These are phyloP conservation scores for Rubroboletus pulcherrimus DNA, from an alignment of 768 basidiomycete genomes.

Conservation along the genomic window DNA sequence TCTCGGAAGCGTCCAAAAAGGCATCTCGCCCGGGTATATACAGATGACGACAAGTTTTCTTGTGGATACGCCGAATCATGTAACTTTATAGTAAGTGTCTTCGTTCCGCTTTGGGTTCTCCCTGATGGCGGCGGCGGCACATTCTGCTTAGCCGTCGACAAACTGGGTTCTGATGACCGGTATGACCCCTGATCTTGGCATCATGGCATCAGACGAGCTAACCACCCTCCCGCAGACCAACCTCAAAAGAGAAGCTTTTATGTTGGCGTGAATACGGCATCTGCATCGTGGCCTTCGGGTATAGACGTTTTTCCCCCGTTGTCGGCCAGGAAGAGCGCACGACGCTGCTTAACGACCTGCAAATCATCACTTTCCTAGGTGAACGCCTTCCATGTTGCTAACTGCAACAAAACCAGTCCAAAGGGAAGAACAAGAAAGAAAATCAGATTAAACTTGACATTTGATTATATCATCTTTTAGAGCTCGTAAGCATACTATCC, in stretches of 20 bases:
- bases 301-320: background rate
- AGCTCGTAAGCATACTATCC: constrained; percentile 6
- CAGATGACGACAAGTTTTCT: too few species aligned
- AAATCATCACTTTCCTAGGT: background rate
- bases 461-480: constrained; percentile 1
- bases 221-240: background rate
- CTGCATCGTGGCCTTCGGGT: background rate
- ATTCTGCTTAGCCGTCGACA: background rate
- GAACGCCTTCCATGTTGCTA: too few species aligned
- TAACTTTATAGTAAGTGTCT: background rate
- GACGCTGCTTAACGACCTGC: background rate
- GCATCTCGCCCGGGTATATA: too few species aligned
- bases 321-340: background rate
- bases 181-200: background rate
- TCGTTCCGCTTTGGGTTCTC: background rate
- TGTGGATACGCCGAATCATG: too few species aligned
- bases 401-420: too few species aligned
- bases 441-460: constrained; percentile 1
- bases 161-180: background rate
- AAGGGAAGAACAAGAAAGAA: background rate
- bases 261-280: background rate
- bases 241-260: background rate
- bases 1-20: too few species aligned
- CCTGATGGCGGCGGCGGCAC: background rate
- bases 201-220: background rate